These are phyloP conservation scores for Boletus pseudo-olivaceus DNA, from an alignment of 768 basidiomycete species.

Conservation along the genomic window DNA sequence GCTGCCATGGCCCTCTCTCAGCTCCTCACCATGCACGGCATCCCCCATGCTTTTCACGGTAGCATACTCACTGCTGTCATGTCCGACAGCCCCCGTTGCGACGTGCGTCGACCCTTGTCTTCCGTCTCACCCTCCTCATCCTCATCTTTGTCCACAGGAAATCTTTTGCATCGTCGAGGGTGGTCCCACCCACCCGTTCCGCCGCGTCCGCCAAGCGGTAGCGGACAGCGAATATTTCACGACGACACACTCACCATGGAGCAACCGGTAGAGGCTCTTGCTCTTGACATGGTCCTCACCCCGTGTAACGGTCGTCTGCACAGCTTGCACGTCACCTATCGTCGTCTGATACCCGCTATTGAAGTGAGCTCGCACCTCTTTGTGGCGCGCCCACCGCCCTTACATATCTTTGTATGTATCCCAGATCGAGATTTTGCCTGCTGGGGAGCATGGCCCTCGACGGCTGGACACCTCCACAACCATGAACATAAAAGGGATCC, in stretches of 20 bases:
- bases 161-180: constrained; percentile 83
- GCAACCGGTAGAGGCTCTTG: constrained; percentile 56
- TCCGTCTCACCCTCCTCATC: constrained; percentile 7
- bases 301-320: constrained; percentile 12
- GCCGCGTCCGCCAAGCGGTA: constrained; percentile 74
- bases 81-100: constrained; percentile 58
- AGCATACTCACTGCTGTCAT: constrained; percentile 68
- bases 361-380: constrained; percentile 45
- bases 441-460: constrained; percentile 79
- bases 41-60: constrained; percentile 83
- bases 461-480: constrained; percentile 65
- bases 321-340: constrained; percentile 74
- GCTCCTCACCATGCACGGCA: constrained; percentile 50
- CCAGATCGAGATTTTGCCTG: constrained; percentile 80
- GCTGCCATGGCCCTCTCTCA: constrained; percentile 73
- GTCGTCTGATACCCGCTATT: constrained; percentile 70
- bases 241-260: constrained; percentile 78
- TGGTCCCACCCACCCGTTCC: constrained; percentile 69
- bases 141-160: constrained; percentile 49
- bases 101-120: constrained; percentile 43
- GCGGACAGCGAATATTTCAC: constrained; percentile 61
- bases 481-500: constrained; percentile 65
- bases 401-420: constrained; percentile 3
- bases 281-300: background rate
- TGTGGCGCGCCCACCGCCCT: constrained; percentile 6